A percentile compares a stretch with the other conserved stretches of the same genome.
These are phyloP conservation scores for Vanrija sp. DNA, from an alignment of 1,284 basidiomycete species.

Conservation along the genomic window DNA sequence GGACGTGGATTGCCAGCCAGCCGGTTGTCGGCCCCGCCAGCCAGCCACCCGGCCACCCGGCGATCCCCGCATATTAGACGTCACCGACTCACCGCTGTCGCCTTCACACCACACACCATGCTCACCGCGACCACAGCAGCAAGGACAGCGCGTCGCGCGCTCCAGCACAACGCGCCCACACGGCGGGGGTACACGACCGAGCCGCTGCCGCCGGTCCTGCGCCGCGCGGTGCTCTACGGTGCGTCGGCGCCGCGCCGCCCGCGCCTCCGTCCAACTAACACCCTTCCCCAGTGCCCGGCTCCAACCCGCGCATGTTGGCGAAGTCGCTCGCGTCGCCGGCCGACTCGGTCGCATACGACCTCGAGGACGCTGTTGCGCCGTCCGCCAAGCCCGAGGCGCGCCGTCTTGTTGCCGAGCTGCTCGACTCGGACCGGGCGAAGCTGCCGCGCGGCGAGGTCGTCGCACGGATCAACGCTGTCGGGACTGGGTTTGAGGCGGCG, in stretches of 20 bases:
- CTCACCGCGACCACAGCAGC: too few relatives aligned
- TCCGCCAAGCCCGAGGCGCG: constrained; percentile 64
- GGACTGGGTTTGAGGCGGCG: constrained; percentile 64
- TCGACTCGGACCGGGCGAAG: constrained; percentile 44
- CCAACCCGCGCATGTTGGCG: constrained; percentile 72
- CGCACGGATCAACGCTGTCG: constrained; percentile 71
- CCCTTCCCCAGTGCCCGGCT: constrained; percentile 65
- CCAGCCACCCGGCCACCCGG: too few relatives aligned
- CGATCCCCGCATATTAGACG: too few relatives aligned
- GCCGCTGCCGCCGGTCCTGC: constrained; percentile 20
- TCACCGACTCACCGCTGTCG: too few relatives aligned
- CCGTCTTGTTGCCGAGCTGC: constrained; percentile 57
- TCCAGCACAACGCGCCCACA: too few relatives aligned
- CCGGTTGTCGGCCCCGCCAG: too few relatives aligned
- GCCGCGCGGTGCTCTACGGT: constrained; percentile 46
- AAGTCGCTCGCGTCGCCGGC: constrained; percentile 64
- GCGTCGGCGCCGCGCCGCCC: neutral
- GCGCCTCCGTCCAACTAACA: neutral
- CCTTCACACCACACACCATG: too few relatives aligned
- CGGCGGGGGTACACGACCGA: too few relatives aligned
- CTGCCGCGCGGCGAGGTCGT: constrained; percentile 55
- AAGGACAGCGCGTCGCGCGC: too few relatives aligned
- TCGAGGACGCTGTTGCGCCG: constrained; percentile 76
- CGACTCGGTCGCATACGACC: constrained; percentile 77
- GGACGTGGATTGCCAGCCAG: too few relatives aligned